A percentile compares a stretch with the other conserved stretches of the same genome.
phyloP scores from a whole-genome alignment of 345 rosid genomes.

The Kandelia obovata region DNA sequence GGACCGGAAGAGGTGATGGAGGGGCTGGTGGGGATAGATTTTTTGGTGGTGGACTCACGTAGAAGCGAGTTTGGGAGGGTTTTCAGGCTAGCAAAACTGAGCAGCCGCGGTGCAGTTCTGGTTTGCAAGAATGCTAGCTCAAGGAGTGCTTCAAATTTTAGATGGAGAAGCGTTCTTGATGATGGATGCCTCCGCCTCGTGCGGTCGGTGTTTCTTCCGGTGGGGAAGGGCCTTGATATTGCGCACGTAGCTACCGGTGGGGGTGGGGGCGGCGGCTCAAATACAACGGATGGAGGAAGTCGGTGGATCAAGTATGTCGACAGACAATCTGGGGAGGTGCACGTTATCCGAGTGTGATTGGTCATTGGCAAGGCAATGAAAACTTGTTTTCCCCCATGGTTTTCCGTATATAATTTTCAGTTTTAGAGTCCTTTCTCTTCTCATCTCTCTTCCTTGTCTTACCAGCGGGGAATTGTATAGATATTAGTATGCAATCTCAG shows the following conservation, averaged over 20 bases:
- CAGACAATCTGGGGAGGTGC: constrained; percentile 70
- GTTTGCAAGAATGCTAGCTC: constrained; percentile 68
- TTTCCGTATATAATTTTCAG: background rate
- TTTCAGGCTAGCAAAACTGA: constrained; percentile 51
- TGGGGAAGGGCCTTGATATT: constrained; percentile 83
- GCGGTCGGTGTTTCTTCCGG: constrained; percentile 77
- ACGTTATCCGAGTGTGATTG: constrained; percentile 54
- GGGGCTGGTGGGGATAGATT: constrained; percentile 57
- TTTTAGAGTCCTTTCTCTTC: background rate
- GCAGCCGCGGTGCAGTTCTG: constrained; percentile 73
- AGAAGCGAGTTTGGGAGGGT: constrained; percentile 49
- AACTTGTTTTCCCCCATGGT: background rate
- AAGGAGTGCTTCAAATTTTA: constrained; percentile 38
- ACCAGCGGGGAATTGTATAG: background rate
- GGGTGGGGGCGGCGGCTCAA: constrained; percentile 33
- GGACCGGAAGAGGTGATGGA: constrained; percentile 43
- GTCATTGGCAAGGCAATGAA: too few species aligned
- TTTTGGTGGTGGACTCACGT: constrained; percentile 72
- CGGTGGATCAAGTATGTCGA: constrained; percentile 84
- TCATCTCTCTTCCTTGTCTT: background rate
- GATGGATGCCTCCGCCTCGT: constrained; percentile 49
- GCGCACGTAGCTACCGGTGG: constrained; percentile 64
- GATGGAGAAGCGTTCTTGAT: constrained; percentile 60
- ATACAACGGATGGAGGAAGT: constrained; percentile 29
- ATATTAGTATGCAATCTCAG: too few species aligned